Evolutionary conservation across 176 grass and related monocot species (phyloP).

Genomic region (Typha latifolia): DNA sequence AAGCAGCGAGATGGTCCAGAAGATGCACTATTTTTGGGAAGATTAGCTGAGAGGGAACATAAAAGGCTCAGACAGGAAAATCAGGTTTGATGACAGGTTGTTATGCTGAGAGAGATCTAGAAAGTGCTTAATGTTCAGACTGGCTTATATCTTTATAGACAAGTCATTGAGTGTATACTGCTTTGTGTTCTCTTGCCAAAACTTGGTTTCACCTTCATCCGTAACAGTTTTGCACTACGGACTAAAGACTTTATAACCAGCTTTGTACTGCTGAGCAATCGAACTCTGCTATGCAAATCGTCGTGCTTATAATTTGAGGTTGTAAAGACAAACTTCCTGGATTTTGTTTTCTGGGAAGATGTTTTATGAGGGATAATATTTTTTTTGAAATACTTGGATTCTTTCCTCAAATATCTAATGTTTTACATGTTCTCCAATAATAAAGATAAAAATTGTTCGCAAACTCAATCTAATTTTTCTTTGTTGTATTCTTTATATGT

Average conservation of each 20-base stretch:
- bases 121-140: not conserved
- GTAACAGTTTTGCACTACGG: too few species aligned
- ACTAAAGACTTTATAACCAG: too few species aligned
- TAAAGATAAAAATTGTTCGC: not conserved
- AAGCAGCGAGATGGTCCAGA: not conserved
- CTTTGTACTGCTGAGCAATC: too few species aligned
- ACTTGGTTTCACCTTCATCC: too few species aligned
- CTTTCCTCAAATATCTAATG: not conserved
- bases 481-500: too few species aligned
- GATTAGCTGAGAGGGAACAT: conserved; percentile 31
- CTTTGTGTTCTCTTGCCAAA: too few species aligned
- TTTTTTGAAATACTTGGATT: not conserved
- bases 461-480: too few species aligned
- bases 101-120: not conserved
- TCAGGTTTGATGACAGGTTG: not conserved
- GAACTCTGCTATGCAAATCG: not conserved
- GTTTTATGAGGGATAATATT: not conserved
- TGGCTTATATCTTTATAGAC: too few species aligned
- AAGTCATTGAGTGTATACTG: too few species aligned
- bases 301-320: not conserved
- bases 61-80: conserved; percentile 32
- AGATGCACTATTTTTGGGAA: not conserved
- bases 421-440: not conserved
- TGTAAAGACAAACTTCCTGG: not conserved
- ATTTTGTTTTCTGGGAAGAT: not conserved